phyloP scores from a whole-genome alignment of 2,329 filamentous ascomycete genomes.

The Hypoxylon rubiginosum region DNA sequence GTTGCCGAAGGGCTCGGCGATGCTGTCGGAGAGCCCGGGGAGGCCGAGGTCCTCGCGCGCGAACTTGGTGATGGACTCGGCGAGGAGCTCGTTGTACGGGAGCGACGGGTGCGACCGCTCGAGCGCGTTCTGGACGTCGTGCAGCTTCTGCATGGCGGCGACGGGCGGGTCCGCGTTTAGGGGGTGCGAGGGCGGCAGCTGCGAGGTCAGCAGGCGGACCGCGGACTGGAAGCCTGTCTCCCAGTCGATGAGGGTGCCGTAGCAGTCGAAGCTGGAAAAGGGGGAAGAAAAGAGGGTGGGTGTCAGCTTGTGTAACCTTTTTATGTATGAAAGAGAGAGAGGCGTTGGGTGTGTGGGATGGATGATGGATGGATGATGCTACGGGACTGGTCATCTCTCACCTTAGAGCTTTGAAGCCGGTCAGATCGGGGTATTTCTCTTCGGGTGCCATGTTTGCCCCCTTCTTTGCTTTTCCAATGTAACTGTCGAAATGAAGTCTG shows the following conservation, averaged over 20 bases:
- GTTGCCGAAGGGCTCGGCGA: conserved; percentile 64
- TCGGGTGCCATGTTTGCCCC: conserved; percentile 48
- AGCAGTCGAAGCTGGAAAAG: conserved; percentile 76
- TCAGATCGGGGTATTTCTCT: conserved; percentile 46
- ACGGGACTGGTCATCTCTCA: too few species aligned
- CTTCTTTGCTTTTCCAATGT: background rate
- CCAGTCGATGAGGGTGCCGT: conserved; percentile 85
- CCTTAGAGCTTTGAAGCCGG: conserved; percentile 50
- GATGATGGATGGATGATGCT: too few species aligned
- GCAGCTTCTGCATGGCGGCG: conserved; percentile 59
- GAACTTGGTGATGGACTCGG: conserved; percentile 61
- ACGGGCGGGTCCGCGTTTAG: conserved; percentile 55
- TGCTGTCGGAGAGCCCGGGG: conserved; percentile 51
- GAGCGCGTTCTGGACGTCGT: conserved; percentile 62
- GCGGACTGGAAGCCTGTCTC: conserved; percentile 72
- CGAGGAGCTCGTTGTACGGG: conserved; percentile 72
- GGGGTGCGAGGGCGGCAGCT: conserved; percentile 51
- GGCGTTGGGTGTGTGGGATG: background rate
- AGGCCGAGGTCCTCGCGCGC: conserved; percentile 60
- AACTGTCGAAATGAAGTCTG: too few species aligned
- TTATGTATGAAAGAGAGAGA: background rate
- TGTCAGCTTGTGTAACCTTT: background rate
- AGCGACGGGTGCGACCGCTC: conserved; percentile 68
- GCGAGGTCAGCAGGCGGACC: conserved; percentile 63
- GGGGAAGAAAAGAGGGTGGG: background rate